Base-by-base conservation (phyloP, 2,329 filamentous ascomycete genomes). In the Colletotrichum sp. region DNA sequence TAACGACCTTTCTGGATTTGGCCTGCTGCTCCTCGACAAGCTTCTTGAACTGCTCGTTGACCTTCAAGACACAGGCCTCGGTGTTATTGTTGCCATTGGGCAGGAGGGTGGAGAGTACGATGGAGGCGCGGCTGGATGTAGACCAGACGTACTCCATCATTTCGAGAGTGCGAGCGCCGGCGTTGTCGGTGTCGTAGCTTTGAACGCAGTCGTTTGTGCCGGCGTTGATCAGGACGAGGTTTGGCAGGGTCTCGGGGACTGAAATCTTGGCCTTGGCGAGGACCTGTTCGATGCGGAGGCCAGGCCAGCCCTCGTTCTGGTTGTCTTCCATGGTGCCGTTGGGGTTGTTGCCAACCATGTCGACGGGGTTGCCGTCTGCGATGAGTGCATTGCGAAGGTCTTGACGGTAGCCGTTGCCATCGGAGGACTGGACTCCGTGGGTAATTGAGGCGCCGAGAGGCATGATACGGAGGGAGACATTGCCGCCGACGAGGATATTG, bases 291-390 rank as follows among this genome's bases (percentile, higher is more conserved):
- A 89, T 84, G 63, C 84, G 84, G 59, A 82, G 81, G 28, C 84
- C 87, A 0, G 85, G 83, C 83, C 87, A 87, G 39, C 87, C 87
- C 77, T 89, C 88, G 77, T 86, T 83, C 15, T 86, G 83, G 78
- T 85, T 85, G 79, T 86, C 81, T 26, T 24, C 44, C 86, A 88
- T 88, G 72, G 77, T 80, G 52, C 86, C 86, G 62, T 80, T 77
- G 22, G 82, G 77, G 34, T 81, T 81, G n/a, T 81, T 84, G 26
- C 87, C 87, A 18, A 88, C 85, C 82, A 86, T 87, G 81, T 84
- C 83, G 72, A 84, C 81, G 26, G 75, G 74, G 81, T 84, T 84
- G 34, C 83, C 84, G 24, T 80, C 79, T n/a, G 76, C 74, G n/a
- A 77, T 48, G 44, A 87, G 82, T 34, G 83, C 79, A 28, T 79